phyloP scores from a whole-genome alignment of 139 green algal species.

The Chlorella sp. region DNA sequence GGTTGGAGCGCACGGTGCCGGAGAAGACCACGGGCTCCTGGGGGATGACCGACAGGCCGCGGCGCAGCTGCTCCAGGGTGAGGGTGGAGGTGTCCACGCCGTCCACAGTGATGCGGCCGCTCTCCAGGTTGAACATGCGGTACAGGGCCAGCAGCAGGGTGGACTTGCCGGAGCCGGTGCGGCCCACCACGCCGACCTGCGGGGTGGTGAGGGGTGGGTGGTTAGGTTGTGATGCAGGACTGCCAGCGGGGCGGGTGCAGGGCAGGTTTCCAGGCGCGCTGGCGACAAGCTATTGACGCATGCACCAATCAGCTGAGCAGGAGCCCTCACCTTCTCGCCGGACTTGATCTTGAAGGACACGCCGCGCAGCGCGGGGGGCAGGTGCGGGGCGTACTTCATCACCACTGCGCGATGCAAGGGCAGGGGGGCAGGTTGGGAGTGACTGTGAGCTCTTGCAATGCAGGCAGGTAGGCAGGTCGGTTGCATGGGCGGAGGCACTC shows the following conservation, averaged over 20 bases:
- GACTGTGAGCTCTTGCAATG: too few species aligned
- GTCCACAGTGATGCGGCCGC: constrained; percentile 88
- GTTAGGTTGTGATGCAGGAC: too few species aligned
- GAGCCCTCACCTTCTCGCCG: constrained; percentile 27
- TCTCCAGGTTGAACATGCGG: constrained; percentile 74
- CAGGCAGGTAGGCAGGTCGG: too few species aligned
- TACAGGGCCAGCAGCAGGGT: constrained; percentile 76
- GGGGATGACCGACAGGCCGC: constrained; percentile 69
- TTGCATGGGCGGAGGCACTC: too few species aligned
- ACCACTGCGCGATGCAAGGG: constrained; percentile 41
- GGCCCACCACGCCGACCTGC: constrained; percentile 57
- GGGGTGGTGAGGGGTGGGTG: too few species aligned
- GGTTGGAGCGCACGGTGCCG: constrained; percentile 91
- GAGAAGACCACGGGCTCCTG: constrained; percentile 95
- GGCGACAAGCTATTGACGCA: too few species aligned
- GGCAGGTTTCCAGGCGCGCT: too few species aligned
- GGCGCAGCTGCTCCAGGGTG: constrained; percentile 74
- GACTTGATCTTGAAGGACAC: constrained; percentile 72
- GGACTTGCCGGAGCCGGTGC: constrained; percentile 71
- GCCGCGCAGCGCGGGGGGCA: constrained; percentile 88
- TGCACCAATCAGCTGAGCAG: too few species aligned
- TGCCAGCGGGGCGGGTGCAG: too few species aligned
- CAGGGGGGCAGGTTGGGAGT: too few species aligned
- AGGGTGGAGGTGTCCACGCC: constrained; percentile 85
- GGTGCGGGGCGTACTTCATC: constrained; percentile 85